Conservation (phyloP, 306 rosid genomes). For the Cyamopsis tetragonoloba region DNA sequence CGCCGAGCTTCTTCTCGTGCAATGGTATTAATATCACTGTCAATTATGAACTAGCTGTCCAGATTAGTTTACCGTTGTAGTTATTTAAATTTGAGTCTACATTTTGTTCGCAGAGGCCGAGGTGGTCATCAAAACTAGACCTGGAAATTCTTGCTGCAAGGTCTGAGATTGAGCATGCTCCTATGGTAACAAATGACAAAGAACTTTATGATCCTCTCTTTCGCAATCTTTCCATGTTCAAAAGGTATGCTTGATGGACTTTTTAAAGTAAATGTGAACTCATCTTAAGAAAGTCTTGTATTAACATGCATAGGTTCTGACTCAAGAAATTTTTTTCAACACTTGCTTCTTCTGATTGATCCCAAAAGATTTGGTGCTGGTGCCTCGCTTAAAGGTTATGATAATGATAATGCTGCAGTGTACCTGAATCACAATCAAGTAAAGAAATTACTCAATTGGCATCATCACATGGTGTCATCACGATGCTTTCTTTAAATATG, state of each 20-base stretch:
- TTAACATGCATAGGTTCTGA: neutral
- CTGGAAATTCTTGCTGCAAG: slow-evolving; percentile 64
- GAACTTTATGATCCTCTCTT: slow-evolving; percentile 75
- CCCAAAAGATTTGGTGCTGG: neutral
- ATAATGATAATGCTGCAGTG: neutral
- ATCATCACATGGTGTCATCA: too few relatives aligned
- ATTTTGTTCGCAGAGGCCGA: slow-evolving; percentile 64
- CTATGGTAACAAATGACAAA: slow-evolving; percentile 43
- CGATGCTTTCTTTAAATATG: neutral
- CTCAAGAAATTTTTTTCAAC: neutral
- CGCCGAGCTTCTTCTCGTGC: slow-evolving; percentile 62
- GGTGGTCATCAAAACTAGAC: slow-evolving; percentile 72
- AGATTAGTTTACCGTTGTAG: slow-evolving; percentile 16
- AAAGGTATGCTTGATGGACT: slow-evolving; percentile 43
- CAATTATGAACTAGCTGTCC: slow-evolving; percentile 6
- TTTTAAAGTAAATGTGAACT: neutral
- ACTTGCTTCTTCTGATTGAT: slow-evolving; percentile 4
- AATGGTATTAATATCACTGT: slow-evolving; percentile 50
- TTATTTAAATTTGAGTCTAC: slow-evolving; percentile 1
- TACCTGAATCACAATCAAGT: neutral
- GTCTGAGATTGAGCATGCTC: slow-evolving; percentile 64
- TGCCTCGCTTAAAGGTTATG: neutral
- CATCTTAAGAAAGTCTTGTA: neutral
- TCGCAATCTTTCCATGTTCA: slow-evolving; percentile 86
- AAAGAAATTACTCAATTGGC: too few relatives aligned